Conservation (phyloP, 257 asterid species). For the Avicennia marina region DNA sequence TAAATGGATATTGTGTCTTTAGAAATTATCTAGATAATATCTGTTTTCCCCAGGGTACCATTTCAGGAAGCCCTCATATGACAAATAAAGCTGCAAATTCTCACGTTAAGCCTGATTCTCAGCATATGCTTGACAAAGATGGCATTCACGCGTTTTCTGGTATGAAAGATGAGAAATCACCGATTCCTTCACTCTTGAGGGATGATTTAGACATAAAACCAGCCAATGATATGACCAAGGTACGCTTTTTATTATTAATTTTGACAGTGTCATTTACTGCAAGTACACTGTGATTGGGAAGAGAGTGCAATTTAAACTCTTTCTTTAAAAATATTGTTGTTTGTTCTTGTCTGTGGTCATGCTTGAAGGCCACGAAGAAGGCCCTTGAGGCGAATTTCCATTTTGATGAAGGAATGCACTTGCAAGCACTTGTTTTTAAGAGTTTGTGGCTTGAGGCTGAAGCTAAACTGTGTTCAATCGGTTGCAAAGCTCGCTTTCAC, state of each 20-base stretch:
- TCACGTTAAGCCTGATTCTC: constrained; percentile 21
- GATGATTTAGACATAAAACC: constrained; percentile 35
- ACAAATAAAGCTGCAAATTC: constrained; percentile 25
- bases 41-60: constrained; percentile 27
- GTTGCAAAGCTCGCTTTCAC: constrained; percentile 74
- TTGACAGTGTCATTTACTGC: neutral
- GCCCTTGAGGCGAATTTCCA: constrained; percentile 73
- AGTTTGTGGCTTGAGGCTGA: constrained; percentile 95
- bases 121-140: constrained; percentile 22
- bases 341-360: constrained; percentile 8
- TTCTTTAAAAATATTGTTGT: neutral
- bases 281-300: neutral
- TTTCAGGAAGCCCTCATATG: constrained; percentile 25
- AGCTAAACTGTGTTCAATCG: constrained; percentile 76
- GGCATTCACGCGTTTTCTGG: constrained; percentile 16
- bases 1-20: constrained; percentile 1
- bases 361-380: constrained; percentile 66
- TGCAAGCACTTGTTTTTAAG: constrained; percentile 68
- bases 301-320: neutral
- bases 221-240: constrained; percentile 60
- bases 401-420: constrained; percentile 44
- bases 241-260: constrained; percentile 21
- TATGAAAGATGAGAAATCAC: constrained; percentile 38
- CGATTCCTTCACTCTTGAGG: constrained; percentile 25
- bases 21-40: constrained; percentile 4